phyloP scores from a whole-genome alignment of 345 rosid species.

The Hibiscus syriacus region DNA sequence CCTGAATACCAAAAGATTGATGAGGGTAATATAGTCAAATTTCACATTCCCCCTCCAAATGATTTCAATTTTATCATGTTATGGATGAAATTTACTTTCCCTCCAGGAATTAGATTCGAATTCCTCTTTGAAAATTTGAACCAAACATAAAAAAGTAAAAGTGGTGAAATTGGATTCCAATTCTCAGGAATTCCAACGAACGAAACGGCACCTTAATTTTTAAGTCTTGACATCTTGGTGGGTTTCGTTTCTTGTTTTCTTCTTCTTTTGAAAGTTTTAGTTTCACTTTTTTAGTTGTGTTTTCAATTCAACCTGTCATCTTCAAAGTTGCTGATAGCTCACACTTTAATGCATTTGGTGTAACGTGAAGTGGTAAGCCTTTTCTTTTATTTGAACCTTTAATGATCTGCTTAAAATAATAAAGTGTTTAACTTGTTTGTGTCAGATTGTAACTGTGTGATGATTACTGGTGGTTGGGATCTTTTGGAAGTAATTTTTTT shows the following conservation, averaged over 20 bases:
- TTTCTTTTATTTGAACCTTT: not conserved
- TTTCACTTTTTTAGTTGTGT: not conserved
- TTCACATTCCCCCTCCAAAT: too few species aligned
- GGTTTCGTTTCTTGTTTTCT: not conserved
- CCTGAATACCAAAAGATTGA: too few species aligned
- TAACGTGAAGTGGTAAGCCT: conserved; percentile 12
- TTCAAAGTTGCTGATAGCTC: conserved; percentile 4
- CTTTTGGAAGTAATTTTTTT: not conserved
- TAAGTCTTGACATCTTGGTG: not conserved
- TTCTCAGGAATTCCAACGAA: too few species aligned
- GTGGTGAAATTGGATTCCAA: too few species aligned
- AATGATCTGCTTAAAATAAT: conserved; percentile 12
- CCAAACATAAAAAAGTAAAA: too few species aligned
- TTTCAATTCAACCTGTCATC: conserved; percentile 3
- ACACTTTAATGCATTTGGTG: not conserved
- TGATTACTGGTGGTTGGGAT: conserved; percentile 2
- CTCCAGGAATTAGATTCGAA: too few species aligned
- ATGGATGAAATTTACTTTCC: too few species aligned
- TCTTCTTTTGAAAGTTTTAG: not conserved
- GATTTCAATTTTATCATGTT: too few species aligned
- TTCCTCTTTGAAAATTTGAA: too few species aligned
- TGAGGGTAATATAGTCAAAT: too few species aligned
- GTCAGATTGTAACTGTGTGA: not conserved
- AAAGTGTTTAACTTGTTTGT: not conserved
- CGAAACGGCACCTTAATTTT: too few species aligned